Conservation (phyloP, 768 basidiomycete species). For the Asterophora lycoperdoides region DNA sequence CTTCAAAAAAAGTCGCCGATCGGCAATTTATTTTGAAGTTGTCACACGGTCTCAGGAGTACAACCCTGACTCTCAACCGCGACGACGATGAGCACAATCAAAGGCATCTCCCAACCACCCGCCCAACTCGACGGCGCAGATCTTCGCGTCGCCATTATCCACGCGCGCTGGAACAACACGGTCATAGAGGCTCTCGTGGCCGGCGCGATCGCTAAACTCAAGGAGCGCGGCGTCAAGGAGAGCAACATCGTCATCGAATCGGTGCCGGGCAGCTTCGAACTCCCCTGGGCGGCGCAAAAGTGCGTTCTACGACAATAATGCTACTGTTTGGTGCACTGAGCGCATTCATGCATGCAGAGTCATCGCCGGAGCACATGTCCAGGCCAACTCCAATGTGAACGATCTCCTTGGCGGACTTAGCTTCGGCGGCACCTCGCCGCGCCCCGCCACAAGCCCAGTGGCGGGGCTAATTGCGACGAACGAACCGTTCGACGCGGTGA, state of each 20-base stretch:
- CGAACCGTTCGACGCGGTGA: conserved; percentile 88
- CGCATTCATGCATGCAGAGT: conserved; percentile 46
- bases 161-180: conserved; percentile 91
- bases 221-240: conserved; percentile 81
- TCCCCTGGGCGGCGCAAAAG: conserved; percentile 86
- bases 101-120: conserved; percentile 64
- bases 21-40: conserved; percentile 1
- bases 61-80: conserved; percentile 9
- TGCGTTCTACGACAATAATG: conserved; percentile 34
- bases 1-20: conserved; percentile 11
- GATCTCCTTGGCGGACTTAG: conserved; percentile 73
- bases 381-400: conserved; percentile 70
- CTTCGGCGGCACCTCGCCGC: conserved; percentile 41
- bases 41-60: conserved; percentile 13
- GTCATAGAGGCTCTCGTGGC: conserved; percentile 83
- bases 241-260: conserved; percentile 87
- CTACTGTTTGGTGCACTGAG: conserved; percentile 8
- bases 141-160: conserved; percentile 87
- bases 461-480: conserved; percentile 33
- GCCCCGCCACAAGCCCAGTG: conserved; percentile 46
- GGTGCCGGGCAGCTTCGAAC: conserved; percentile 93
- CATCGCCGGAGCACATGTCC: conserved; percentile 82
- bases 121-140: conserved; percentile 71
- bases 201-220: conserved; percentile 77
- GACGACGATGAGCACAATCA: conserved; percentile 59